phyloP scores from a whole-genome alignment of 179 eudicot genomes.

The Silene coronaria region DNA sequence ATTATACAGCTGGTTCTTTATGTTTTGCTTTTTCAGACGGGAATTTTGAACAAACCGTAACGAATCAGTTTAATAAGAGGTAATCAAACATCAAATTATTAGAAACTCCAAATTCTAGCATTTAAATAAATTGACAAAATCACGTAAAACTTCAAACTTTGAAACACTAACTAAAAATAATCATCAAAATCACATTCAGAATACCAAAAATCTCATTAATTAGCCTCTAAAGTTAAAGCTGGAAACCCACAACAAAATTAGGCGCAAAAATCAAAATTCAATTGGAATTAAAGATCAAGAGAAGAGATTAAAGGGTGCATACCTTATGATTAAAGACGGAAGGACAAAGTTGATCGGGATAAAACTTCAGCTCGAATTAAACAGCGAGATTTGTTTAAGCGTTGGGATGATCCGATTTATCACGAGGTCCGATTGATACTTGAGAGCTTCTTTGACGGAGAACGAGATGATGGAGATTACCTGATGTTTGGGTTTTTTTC shows the following conservation, averaged over 20 bases:
- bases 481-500: no score
- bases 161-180: background rate
- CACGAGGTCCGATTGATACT: no score
- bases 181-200: background rate
- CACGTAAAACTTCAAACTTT: background rate
- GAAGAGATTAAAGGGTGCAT: background rate
- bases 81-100: background rate
- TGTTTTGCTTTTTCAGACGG: background rate
- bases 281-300: background rate
- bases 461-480: no score
- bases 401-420: no score
- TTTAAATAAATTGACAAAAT: background rate
- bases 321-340: slow-evolving; percentile 6
- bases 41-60: background rate
- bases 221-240: background rate
- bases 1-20: background rate
- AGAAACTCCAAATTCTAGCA: background rate
- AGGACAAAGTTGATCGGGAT: no score
- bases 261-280: background rate
- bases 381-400: no score
- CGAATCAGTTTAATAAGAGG: background rate
- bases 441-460: no score
- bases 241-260: background rate
- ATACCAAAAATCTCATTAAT: background rate
- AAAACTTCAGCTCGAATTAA: no score